Conservation (phyloP, 306 rosid genomes). For the Quillaja saponaria region DNA sequence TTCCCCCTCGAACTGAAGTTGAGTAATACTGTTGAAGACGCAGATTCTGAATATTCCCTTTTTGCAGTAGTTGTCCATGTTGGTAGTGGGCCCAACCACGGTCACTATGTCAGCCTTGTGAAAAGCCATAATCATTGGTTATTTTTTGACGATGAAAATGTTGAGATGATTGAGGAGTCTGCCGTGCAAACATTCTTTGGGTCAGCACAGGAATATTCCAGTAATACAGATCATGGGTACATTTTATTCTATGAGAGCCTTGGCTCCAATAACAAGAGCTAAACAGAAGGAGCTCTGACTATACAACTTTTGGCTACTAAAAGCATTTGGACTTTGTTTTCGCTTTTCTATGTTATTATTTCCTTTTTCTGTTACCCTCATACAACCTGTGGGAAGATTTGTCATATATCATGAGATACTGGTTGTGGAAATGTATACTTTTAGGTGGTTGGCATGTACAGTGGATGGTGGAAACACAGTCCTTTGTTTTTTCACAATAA, state of each 20-base stretch:
- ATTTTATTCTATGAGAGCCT: conserved; percentile 96
- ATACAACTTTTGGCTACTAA: conserved; percentile 45
- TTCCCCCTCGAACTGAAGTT: conserved; percentile 95
- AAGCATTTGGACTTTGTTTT: conserved; percentile 46
- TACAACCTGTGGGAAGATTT: conserved; percentile 70
- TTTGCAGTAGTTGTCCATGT: conserved; percentile 98
- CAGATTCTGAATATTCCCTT: conserved; percentile 83
- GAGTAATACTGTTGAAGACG: conserved; percentile 89
- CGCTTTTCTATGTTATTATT: conserved; percentile 39
- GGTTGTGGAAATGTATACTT: conserved; percentile 75
- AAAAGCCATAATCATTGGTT: conserved; percentile 99
- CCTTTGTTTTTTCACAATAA: conserved; percentile 58
- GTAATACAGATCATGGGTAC: conserved; percentile 96
- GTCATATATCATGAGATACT: conserved; percentile 56
- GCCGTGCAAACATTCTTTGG: conserved; percentile 99
- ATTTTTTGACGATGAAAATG: conserved; percentile 96
- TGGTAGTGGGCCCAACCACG: conserved; percentile 98
- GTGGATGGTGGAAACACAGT: conserved; percentile 59
- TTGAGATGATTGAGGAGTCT: conserved; percentile 97
- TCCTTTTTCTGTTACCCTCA: conserved; percentile 20
- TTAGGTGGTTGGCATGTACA: conserved; percentile 83
- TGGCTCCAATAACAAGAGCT: conserved; percentile 59
- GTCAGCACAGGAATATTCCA: conserved; percentile 92
- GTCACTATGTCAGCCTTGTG: conserved; percentile 98
- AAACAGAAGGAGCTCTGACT: conserved; percentile 37